A percentile compares a stretch with the other conserved stretches of the same genome.
These are phyloP conservation scores for Persicaria maculosa DNA, from an alignment of 148 eudicot genomes.

Conservation along the genomic window DNA sequence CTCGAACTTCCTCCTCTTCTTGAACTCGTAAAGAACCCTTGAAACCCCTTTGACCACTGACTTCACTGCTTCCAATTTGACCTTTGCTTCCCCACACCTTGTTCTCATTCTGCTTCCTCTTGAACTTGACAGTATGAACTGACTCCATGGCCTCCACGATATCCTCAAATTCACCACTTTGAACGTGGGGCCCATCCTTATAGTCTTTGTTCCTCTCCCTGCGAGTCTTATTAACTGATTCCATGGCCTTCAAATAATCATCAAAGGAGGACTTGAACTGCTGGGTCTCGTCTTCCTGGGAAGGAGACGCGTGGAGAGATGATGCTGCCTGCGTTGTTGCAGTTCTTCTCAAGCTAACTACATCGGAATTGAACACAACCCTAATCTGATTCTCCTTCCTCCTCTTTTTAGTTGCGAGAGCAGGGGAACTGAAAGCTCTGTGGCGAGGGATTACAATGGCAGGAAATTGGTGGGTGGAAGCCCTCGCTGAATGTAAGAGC, in stretches of 20 bases:
- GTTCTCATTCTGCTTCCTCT: constrained; percentile 34
- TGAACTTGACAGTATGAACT: constrained; percentile 25
- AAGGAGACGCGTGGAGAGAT: background rate
- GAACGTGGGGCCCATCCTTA: background rate
- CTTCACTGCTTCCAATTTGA: background rate
- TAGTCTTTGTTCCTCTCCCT: constrained; percentile 5
- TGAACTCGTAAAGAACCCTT: background rate
- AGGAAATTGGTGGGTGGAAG: constrained; percentile 6
- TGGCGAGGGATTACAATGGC: background rate
- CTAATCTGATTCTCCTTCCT: background rate
- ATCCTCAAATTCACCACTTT: constrained; percentile 36
- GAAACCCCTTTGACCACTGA: too few species aligned
- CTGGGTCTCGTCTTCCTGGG: background rate
- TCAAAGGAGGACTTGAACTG: constrained; percentile 72
- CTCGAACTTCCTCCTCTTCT: background rate
- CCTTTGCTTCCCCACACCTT: constrained; percentile 8
- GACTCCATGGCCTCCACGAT: constrained; percentile 73
- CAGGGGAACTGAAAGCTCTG: background rate
- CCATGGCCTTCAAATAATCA: constrained; percentile 78
- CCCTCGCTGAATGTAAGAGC: background rate
- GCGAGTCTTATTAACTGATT: constrained; percentile 40
- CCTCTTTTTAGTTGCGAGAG: background rate
- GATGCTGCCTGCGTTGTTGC: background rate
- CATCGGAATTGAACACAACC: background rate
- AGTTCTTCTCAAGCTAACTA: background rate